phyloP scores from a whole-genome alignment of 148 eudicot genomes.

The Persicaria maculosa region DNA sequence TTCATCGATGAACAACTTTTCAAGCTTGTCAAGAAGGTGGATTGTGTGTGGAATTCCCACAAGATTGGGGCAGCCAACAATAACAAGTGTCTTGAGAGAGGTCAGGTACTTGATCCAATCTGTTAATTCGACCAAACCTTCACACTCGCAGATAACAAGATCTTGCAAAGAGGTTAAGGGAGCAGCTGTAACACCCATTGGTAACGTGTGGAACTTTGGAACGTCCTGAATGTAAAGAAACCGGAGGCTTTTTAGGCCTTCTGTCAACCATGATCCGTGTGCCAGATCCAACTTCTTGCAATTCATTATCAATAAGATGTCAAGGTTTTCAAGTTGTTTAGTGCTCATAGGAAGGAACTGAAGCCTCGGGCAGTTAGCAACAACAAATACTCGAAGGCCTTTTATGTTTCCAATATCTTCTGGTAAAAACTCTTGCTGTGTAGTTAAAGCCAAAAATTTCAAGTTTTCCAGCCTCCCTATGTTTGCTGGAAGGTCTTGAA shows the following conservation, averaged over 20 bases:
- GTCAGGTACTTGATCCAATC: not conserved
- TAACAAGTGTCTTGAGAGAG: not conserved
- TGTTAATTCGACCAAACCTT: not conserved
- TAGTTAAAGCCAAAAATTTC: not conserved
- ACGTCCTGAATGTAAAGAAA: not conserved
- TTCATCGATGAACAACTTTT: too few relatives aligned
- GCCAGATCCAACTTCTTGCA: not conserved
- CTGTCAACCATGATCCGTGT: not conserved
- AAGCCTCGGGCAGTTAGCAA: not conserved
- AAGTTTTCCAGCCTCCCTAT: not conserved
- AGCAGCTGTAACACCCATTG: not conserved
- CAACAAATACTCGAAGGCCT: not conserved
- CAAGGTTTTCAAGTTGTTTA: not conserved
- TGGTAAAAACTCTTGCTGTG: not conserved
- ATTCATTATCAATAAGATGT: not conserved
- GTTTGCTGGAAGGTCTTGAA: slow-evolving; percentile 8
- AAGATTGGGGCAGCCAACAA: not conserved
- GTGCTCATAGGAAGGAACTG: not conserved
- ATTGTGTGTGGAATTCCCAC: not conserved
- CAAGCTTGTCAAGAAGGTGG: too few relatives aligned
- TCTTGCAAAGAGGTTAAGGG: not conserved
- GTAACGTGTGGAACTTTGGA: not conserved
- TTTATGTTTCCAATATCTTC: not conserved
- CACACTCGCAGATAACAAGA: not conserved
- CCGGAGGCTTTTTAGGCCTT: not conserved